Base-by-base conservation (phyloP, 257 asterid species). In the Buddleja alternifolia region DNA sequence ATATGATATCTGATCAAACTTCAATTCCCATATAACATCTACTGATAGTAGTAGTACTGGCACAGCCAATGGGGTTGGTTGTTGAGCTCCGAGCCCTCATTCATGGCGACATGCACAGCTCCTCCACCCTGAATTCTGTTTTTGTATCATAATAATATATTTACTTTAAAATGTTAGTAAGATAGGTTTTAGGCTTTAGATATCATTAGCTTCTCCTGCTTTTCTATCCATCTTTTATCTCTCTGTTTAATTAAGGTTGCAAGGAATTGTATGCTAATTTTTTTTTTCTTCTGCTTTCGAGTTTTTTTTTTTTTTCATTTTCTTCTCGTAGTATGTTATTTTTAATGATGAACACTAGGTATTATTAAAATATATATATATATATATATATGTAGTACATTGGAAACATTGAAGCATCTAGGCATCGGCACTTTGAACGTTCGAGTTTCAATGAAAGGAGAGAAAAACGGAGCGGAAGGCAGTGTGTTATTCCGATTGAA, bases 61-160 rank as follows among this genome's bases (percentile, higher is more conserved):
- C 37, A 29, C 29, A 60, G 83, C 85, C 82, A 77, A 85, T 78
- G 77, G 75, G 75, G 51, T 42, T 58, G 63, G 48, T 40, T 72
- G 73, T 80, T 62, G 81, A 73, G 81, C 77, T 62, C 76, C 74
- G 84, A 71, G 84, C 77, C 78, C 2, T 70, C 23, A 69, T 75
- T 34, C 46, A 57, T 56, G 69, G 67, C 62, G 68, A 73, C 53
- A 54, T 10, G 32, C 12, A 23, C 50, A 46, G 16, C 61, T 10
- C 7, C 10, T 51, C 47, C 10, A 10, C 61, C 32, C 14, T 20
- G 0, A 14, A 8, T 11, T 34, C 45, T 29, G 45, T 16, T 54
- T 8, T 2, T 56, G 65, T 66, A 71, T 62, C 53, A 47, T 29
- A 29, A 29, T 29, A n/a, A n/a, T 79, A 50, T 63, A 63, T 36